Evolutionary conservation across 495 filamentous ascomycete species (phyloP), one percentile per base, ranked within the genome.

Genomic region (Daldinia loculata): DNA sequence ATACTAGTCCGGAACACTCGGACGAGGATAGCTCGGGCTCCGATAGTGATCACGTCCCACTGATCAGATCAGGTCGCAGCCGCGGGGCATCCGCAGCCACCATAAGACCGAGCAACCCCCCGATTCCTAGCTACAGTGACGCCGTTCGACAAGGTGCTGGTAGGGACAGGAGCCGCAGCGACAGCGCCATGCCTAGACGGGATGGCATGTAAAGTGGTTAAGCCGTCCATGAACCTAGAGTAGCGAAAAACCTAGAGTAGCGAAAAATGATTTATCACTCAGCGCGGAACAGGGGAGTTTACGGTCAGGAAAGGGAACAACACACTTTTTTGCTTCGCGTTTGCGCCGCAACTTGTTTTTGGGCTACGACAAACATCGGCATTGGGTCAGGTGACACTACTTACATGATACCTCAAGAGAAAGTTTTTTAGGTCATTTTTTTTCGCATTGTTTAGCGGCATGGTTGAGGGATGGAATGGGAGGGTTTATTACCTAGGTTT

Each of bases 121-220:
- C 86, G 3, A 88, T 89, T 64, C 90, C 90, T 8, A 91, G 87
- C 71, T 92, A 91, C 64, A 88, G 86, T 73, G 89, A 90, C 64
- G 88, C 89, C 15, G 84, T 90, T 52, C 78, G 76, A 56, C 81
- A 84, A 70, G 83, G 83, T 39, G 81, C 83, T 39, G 81, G 82
- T 61, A 77, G 81, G 57, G 81, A 84, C 50, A 79, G 83, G 71
- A 84, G 74, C 58, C 75, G 71, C 15, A 77, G 83, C 61, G 78
- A 79, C 41, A 84, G 80, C 66, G 68, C 74, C 3, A 75, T 77
- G 67, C 72, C 70, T 53, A 75, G 61, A 52, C 48, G 52, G 52
- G 56, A 66, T 56, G 70, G 61, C 32, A 58, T 45, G 41, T 69
- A 60, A 41, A 69, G 32, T 22, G 48, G 22, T 32, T 14, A 51